phyloP scores from a whole-genome alignment of 2,329 filamentous ascomycete species.

The Ophiosphaerella herpotricha region DNA sequence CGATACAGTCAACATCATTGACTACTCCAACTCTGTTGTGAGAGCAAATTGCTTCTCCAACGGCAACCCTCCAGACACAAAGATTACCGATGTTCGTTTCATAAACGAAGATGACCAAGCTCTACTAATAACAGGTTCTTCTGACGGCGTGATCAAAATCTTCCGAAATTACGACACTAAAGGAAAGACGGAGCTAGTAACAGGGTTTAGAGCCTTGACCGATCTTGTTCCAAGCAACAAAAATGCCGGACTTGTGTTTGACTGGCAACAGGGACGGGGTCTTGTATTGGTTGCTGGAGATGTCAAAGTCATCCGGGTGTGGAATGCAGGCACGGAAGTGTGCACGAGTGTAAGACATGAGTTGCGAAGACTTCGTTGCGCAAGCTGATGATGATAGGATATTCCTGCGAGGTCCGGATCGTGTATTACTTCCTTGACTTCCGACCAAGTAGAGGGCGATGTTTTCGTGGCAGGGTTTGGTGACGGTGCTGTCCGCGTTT shows the following conservation, averaged over 20 bases:
- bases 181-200: slow-evolving; percentile 79
- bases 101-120: slow-evolving; percentile 99
- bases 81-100: slow-evolving; percentile 92
- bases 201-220: slow-evolving; percentile 87
- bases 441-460: slow-evolving; percentile 96
- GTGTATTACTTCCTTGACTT: slow-evolving; percentile 93
- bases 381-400: slow-evolving; percentile 57
- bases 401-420: slow-evolving; percentile 93
- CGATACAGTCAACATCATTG: slow-evolving; percentile 88
- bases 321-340: slow-evolving; percentile 92
- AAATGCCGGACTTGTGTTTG: slow-evolving; percentile 94
- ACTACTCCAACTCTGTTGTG: slow-evolving; percentile 65
- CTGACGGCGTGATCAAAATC: slow-evolving; percentile 90
- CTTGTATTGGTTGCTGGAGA: slow-evolving; percentile 95
- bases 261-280: slow-evolving; percentile 98
- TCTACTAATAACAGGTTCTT: slow-evolving; percentile 90
- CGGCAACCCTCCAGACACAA: slow-evolving; percentile 87
- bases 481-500: slow-evolving; percentile 91
- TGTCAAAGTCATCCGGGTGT: slow-evolving; percentile 91
- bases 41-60: slow-evolving; percentile 89
- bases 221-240: slow-evolving; percentile 93
- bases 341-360: slow-evolving; percentile 69
- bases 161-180: slow-evolving; percentile 89
- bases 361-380: not conserved
- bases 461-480: slow-evolving; percentile 96